Evolutionary conservation across 176 grass and related monocot genomes (phyloP), one percentile per base, ranked within the genome.

Genomic region (Triticum turgidum): DNA sequence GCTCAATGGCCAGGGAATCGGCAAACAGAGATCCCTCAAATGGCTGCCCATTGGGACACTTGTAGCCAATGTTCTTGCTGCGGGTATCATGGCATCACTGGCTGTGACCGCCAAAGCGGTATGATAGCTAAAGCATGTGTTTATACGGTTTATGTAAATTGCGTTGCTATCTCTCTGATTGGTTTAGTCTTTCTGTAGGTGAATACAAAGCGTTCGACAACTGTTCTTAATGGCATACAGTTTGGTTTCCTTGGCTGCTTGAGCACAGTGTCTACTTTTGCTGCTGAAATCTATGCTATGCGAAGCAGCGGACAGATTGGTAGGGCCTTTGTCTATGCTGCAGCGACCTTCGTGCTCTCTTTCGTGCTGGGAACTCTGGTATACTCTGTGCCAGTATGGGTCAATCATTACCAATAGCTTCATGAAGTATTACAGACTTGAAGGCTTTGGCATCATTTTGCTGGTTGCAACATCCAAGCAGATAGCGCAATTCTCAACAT

Each of bases 181-280:
- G 24, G 2, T 75, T 75, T 30, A 18, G 29, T 69, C 15, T 80
- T 45, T 78, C 62, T 81, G 58, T 72, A 96, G 96, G 96, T 92
- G 65, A 82, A 94, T 88, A 96, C 97, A 77, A 63, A 86, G 66
- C 77, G 54, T 75, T 85, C 88, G 0, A n/a, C 82, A 32, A 25
- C 65, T 72, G 81, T 96, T 85, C 77, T 94, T 84, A 96, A 87
- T 82, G 92, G 90, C 11, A 80, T 96, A 83, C 88, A 98, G 30
- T 78, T 98, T 1, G 97, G 97, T 24, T 96, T 96, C 73, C 92
- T 94, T 7, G 93, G 97, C 35, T 98, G 97, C 72, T 65, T 98
- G 87, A 98, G 97, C 83, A 98, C 94, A 18, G 97, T 98, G 22
- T 98, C 97, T 54, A 98, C 97, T 84, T 96, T 98, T 79, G 90